phyloP scores from a whole-genome alignment of 2,329 filamentous ascomycete species.

The Orbilia quercus region DNA sequence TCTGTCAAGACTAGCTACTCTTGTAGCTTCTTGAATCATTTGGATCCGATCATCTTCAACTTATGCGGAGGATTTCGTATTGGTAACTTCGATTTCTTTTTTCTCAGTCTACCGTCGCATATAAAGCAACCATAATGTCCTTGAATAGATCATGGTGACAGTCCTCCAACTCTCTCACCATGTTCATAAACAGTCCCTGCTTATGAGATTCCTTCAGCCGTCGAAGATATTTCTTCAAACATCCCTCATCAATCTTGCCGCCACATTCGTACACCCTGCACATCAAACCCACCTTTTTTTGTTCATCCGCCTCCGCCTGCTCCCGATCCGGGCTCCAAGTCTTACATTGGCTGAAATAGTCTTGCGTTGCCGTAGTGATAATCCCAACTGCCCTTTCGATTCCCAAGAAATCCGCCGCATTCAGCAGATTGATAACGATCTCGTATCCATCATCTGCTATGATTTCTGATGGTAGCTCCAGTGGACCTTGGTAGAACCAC shows the following conservation, averaged over 20 bases:
- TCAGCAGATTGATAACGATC: conserved; percentile 17
- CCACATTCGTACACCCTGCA: conserved; percentile 48
- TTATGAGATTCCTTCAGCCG: conserved; percentile 29
- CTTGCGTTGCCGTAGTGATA: conserved; percentile 8
- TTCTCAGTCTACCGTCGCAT: conserved; percentile 17
- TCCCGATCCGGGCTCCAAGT: conserved; percentile 29
- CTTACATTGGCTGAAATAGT: conserved; percentile 19
- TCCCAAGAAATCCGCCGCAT: conserved; percentile 43
- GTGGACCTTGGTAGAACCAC: conserved; percentile 33
- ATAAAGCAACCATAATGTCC: conserved; percentile 45
- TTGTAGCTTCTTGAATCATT: too few species aligned
- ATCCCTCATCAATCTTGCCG: conserved; percentile 11
- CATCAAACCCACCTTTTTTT: conserved; percentile 46
- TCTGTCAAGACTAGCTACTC: too few species aligned
- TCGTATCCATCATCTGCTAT: conserved; percentile 31
- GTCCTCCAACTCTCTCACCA: conserved; percentile 44
- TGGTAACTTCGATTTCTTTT: not conserved
- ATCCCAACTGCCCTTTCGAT: conserved; percentile 11
- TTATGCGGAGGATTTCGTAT: not conserved
- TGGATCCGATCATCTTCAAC: too few species aligned
- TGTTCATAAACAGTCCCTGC: conserved; percentile 43
- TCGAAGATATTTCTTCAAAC: conserved; percentile 26
- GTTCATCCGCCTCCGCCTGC: conserved; percentile 28
- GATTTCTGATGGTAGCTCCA: conserved; percentile 26
- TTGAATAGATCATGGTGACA: conserved; percentile 32